These are phyloP conservation scores for Cladorrhinum samala DNA, from an alignment of 495 filamentous ascomycete species.

Conservation along the genomic window DNA sequence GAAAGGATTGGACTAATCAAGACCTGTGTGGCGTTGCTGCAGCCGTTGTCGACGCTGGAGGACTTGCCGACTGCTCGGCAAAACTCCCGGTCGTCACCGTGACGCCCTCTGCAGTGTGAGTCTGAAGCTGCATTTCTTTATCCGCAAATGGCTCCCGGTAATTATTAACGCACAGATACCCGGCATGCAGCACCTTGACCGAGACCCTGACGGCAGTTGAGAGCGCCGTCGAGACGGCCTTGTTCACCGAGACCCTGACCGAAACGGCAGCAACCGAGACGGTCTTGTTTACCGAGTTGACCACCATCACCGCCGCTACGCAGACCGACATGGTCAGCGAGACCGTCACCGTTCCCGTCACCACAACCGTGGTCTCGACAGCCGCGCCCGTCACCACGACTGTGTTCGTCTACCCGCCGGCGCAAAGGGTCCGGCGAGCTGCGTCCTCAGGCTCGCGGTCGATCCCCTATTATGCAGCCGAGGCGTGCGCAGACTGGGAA, in stretches of 20 bases:
- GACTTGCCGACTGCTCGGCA: neutral
- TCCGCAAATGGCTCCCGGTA: too few relatives aligned
- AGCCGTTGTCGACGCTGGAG: neutral
- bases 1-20: neutral
- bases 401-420: neutral
- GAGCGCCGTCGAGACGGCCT: conserved; percentile 1
- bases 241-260: conserved; percentile 8
- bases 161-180: too few relatives aligned
- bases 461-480: neutral
- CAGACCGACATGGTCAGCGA: conserved; percentile 3
- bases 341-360: neutral
- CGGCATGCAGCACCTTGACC: neutral
- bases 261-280: conserved; percentile 6
- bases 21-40: neutral
- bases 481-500: conserved; percentile 3
- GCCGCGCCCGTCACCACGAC: conserved; percentile 3
- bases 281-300: conserved; percentile 1
- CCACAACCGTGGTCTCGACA: neutral
- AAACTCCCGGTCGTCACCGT: conserved; percentile 8
- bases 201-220: conserved; percentile 3
- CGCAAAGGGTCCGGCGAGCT: neutral
- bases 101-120: neutral
- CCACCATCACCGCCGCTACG: neutral
- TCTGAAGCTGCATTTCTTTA: too few relatives aligned
- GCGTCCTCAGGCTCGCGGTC: neutral